phyloP scores from a whole-genome alignment of 2,329 filamentous ascomycete species.

The Penicillium sp. region DNA sequence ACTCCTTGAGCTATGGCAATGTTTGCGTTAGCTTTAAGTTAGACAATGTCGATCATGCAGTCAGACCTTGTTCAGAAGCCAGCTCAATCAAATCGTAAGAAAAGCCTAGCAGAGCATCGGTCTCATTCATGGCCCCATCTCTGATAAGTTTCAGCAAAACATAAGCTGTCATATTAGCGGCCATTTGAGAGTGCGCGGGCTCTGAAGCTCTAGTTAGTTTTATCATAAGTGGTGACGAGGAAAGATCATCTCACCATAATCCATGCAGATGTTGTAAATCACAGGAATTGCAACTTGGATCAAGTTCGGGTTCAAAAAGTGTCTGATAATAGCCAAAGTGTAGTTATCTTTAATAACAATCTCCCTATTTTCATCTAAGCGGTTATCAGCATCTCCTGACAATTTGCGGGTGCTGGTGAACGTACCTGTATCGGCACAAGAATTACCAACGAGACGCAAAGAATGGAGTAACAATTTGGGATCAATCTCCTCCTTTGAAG shows the following conservation, averaged over 20 bases:
- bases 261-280: conserved; percentile 47
- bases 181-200: conserved; percentile 40
- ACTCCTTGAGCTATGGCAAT: conserved; percentile 32
- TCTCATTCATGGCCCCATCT: conserved; percentile 31
- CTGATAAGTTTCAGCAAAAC: conserved; percentile 37
- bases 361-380: conserved; percentile 42
- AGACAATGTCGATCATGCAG: not conserved
- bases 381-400: conserved; percentile 9
- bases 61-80: conserved; percentile 39
- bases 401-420: not conserved
- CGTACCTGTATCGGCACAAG: conserved; percentile 46
- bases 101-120: conserved; percentile 35
- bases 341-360: conserved; percentile 41
- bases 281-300: conserved; percentile 43
- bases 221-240: not conserved
- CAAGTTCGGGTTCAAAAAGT: conserved; percentile 35
- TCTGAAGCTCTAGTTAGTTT: conserved; percentile 29
- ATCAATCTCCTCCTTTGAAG: conserved; percentile 30
- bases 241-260: conserved; percentile 36
- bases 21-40: conserved; percentile 2
- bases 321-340: conserved; percentile 37
- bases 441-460: conserved; percentile 45
- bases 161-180: conserved; percentile 36
- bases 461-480: conserved; percentile 38
- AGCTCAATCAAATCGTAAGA: conserved; percentile 42